phyloP scores from a whole-genome alignment of 441 rosid species.

The Jatropha multifida region DNA sequence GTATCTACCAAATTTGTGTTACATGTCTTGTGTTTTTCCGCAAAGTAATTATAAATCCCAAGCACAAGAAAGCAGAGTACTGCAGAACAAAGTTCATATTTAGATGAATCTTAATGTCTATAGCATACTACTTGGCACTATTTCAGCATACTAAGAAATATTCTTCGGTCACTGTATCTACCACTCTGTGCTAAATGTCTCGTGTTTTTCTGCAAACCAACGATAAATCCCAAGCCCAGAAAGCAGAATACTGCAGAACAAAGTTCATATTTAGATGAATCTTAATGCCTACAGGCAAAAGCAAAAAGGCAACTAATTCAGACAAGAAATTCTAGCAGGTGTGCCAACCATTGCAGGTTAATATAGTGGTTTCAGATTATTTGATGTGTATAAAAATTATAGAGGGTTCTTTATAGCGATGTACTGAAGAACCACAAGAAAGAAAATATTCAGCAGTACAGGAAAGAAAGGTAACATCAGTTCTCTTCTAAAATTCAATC shows the following conservation, averaged over 20 bases:
- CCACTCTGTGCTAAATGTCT: too few relatives aligned
- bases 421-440: background rate
- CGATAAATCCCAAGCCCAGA: too few relatives aligned
- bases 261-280: background rate
- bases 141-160: too few relatives aligned
- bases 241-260: background rate
- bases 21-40: background rate
- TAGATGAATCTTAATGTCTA: too few relatives aligned
- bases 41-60: background rate
- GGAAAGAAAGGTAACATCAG: background rate
- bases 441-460: background rate
- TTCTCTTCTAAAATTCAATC: background rate
- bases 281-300: background rate
- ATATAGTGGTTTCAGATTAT: background rate
- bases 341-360: too few relatives aligned
- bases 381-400: background rate
- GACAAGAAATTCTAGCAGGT: background rate
- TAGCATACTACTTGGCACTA: too few relatives aligned
- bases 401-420: background rate
- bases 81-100: background rate
- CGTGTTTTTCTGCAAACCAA: too few relatives aligned
- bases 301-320: too few relatives aligned
- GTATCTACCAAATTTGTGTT: constrained; percentile 1
- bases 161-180: too few relatives aligned
- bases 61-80: background rate